These are phyloP conservation scores for Phaffomyces thermotolerans DNA, from an alignment of 805 yeast genomes.

Conservation along the genomic window DNA sequence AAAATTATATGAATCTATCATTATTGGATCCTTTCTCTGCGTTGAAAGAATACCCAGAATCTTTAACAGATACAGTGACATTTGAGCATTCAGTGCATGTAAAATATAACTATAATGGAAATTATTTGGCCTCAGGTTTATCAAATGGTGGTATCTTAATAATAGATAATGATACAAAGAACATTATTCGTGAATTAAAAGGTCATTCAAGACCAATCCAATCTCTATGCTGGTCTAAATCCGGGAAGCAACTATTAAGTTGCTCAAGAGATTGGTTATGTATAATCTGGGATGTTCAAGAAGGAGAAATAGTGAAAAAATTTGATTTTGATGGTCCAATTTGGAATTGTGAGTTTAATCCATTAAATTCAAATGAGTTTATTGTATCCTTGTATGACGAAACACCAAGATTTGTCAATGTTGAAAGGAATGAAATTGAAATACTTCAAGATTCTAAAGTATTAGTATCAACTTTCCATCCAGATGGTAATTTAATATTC, in stretches of 20 bases:
- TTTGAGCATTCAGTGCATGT: conserved; percentile 63
- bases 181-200: conserved; percentile 46
- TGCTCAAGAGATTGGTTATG: conserved; percentile 79
- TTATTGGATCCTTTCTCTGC: conserved; percentile 87
- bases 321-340: conserved; percentile 61
- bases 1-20: conserved; percentile 57
- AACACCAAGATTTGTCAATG: conserved; percentile 45
- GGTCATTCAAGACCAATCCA: conserved; percentile 72
- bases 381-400: conserved; percentile 64
- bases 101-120: conserved; percentile 68
- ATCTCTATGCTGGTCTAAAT: conserved; percentile 64
- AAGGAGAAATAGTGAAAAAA: conserved; percentile 33
- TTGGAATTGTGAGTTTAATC: conserved; percentile 61
- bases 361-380: conserved; percentile 38
- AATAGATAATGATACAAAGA: conserved; percentile 63
- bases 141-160: conserved; percentile 67
- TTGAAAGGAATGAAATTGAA: conserved; percentile 14
- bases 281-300: conserved; percentile 68
- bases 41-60: conserved; percentile 86
- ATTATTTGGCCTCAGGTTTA: conserved; percentile 77
- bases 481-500: conserved; percentile 48
- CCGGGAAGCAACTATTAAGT: conserved; percentile 63
- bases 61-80: conserved; percentile 61
- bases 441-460: conserved; percentile 18
- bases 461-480: conserved; percentile 36